Base-by-base conservation (phyloP, 805 yeast species). In the Ogataea neopini region DNA sequence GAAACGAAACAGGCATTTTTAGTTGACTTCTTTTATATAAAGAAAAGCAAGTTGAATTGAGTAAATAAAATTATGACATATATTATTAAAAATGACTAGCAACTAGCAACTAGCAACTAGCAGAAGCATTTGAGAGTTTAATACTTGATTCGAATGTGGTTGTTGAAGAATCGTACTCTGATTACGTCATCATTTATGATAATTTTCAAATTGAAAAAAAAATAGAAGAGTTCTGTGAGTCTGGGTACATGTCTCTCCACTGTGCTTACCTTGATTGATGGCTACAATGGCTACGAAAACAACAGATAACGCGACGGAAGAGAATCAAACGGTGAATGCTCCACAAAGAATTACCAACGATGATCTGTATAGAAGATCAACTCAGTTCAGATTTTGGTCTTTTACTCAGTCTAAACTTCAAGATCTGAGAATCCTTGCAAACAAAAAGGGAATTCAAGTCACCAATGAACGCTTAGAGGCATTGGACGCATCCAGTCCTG, bases 311-410 rank as follows among this genome's bases (percentile, higher is more conserved):
- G 23, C 22, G 6, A 36, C 18, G 15, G 35, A 47, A 7, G 18
- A 36, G 18, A 14, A 23, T 4, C 36, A 26, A 3, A 4, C 7
- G 14, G 19, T 36, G 6, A 15, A 3, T 32, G 35, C 51, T 22
- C 44, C 55, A 53, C 62, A 63, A 37, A 65, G 75, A 44, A 75
- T 86, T 6, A 71, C 89, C 1, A 86, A 81, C 58, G 97, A 94
- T 64, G 99, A 94, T 53, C 70, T 94, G 33, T 92, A 88, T 66
- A 77, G 98, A 37, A 76, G 90, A 26, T 87, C 96, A 3, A 77
- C 94, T 0, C 99, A 92, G 69, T 92, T 76, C 63, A 72, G 85
- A 44, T 47, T 80, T 8, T 92, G 99, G 99, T 90, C 97, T 1
- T 92, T 79, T 64, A 81, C 89, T 0, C 61, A 63, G 15, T 78